Conservation (phyloP, 2,329 filamentous ascomycete genomes). For the Trichoderma arundinaceum region DNA sequence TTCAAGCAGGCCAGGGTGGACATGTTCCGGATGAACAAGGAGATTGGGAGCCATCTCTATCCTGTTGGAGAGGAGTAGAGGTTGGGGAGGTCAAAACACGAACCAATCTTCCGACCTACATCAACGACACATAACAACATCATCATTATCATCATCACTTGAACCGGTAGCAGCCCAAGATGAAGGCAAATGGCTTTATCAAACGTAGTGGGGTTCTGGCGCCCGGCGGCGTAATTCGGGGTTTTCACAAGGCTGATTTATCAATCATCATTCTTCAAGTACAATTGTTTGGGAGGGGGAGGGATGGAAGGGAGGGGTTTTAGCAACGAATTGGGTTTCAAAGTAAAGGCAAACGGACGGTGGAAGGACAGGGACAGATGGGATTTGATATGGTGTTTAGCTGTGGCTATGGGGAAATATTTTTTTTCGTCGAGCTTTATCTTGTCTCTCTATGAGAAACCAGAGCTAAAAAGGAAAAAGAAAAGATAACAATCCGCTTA, state of each 20-base stretch:
- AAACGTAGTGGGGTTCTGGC: constrained; percentile 26
- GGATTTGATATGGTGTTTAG: constrained; percentile 18
- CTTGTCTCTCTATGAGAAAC: not conserved
- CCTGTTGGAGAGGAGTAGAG: constrained; percentile 71
- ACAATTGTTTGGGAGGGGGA: constrained; percentile 15
- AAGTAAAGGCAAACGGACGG: constrained; percentile 8
- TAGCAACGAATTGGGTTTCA: constrained; percentile 22
- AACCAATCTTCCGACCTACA: not conserved
- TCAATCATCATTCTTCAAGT: constrained; percentile 13
- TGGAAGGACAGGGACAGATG: constrained; percentile 2
- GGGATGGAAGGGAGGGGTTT: not conserved
- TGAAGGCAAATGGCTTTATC: constrained; percentile 1
- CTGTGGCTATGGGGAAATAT: not conserved
- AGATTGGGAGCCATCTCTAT: constrained; percentile 88
- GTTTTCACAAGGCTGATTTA: constrained; percentile 24
- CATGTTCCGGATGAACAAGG: constrained; percentile 99
- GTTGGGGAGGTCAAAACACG: not conserved
- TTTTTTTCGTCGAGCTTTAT: not conserved
- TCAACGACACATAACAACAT: not conserved
- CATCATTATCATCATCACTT: constrained; percentile 14
- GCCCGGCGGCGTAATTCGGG: constrained; percentile 32
- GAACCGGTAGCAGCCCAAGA: constrained; percentile 18
- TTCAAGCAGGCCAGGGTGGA: constrained; percentile 92
- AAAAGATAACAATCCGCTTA: not conserved
- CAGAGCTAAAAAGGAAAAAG: not conserved